Evolutionary conservation across 352 stramenopile genomes (phyloP), one percentile per base, ranked within the genome.

Genomic region (Phytophthora pinifolia): DNA sequence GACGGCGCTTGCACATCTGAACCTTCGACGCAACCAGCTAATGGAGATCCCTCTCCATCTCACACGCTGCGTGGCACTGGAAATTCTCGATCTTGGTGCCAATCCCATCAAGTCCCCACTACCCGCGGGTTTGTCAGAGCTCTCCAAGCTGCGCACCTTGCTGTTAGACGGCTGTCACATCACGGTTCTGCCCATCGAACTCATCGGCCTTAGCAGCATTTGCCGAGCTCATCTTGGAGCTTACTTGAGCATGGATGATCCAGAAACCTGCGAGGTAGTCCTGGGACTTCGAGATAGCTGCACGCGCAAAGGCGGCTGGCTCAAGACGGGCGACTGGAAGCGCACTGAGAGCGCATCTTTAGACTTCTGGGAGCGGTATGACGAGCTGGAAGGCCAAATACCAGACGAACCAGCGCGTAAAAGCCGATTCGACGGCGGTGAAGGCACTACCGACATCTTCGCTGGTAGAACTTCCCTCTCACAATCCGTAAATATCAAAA

Each of bases 1-100:
- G 71, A 63, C 67, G 17, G 60, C 76, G 18, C 75, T 94, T 10
- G 65, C 65, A 27, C 70, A 92, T 56, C 45, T 94, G 6, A 89
- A 81, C 34, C 54, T 93, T 32, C 71, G 79, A 30, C 78, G 78
- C 44, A 91, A 90, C 50, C 50, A 70, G 12, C 47, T 95, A 17
- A 62, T 54, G 14, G 18, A 45, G n/a, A 67, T 95, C 12, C 72
- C 76, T 13, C 9, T 58, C 18, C 74, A 78, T 42, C 44, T 95
- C 14, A 64, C 56, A 0, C 45, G 46, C 4, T 88, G 83, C 46
- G 52, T 70, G 29, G 55, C 47, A 1, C 55, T 95, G 9, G 76
- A 90, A 55, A 90, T 89, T 20, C 49, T 95, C 18, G 82, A 93
- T 27, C 62, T 90, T 13, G 81, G 79, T 29, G 43, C 52, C 17